Base-by-base conservation (phyloP, 768 basidiomycete genomes). In the Russula compacta region DNA sequence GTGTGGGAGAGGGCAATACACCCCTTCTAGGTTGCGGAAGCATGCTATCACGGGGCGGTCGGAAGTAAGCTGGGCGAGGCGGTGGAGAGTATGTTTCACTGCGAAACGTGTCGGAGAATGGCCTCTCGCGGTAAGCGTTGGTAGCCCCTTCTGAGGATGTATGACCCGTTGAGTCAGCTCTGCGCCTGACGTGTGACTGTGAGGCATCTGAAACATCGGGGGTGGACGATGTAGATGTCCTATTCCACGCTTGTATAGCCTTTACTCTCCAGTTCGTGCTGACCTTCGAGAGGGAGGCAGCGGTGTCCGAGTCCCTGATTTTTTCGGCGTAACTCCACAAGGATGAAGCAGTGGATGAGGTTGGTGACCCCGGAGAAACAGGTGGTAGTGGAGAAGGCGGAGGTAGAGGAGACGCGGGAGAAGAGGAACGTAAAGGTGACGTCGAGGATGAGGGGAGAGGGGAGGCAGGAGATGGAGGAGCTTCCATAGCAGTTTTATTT, bases 221-320 rank as follows among this genome's bases (percentile, higher is more conserved):
- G 57, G 69, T 68, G 9, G 71, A 58, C 0, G 69, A 61, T n/a
- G 67, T 59, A 5, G 60, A 58, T n/a, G 40, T 50, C 58, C 58
- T 55, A 38, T 56, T 69, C 73, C 71, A 70, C 10, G 66, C 74
- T 57, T 79, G 65, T 48, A 84, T 67, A 15, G 84, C 83, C 65
- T 78, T 84, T 19, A 86, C 87, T 19, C 82, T 80, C 85, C 84
- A 87, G 63, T 90, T 90, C 29, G 80, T 86, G 71, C 87, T 84
- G 56, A 80, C 83, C 72, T 89, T 92, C 2, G 89, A 77, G 15
- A 90, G 72, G 1, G 81, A 77, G 12, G 89, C 89, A 40, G 83
- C 76, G 1, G 87, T 74, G 67, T 90, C 86, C 2, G 87, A 88
- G 56, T 87, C 83, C 68, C 81, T 85, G 14, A 91, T 68, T 68